Conservation (phyloP, 176 grass and related monocot species). For the Carex parvula region DNA sequence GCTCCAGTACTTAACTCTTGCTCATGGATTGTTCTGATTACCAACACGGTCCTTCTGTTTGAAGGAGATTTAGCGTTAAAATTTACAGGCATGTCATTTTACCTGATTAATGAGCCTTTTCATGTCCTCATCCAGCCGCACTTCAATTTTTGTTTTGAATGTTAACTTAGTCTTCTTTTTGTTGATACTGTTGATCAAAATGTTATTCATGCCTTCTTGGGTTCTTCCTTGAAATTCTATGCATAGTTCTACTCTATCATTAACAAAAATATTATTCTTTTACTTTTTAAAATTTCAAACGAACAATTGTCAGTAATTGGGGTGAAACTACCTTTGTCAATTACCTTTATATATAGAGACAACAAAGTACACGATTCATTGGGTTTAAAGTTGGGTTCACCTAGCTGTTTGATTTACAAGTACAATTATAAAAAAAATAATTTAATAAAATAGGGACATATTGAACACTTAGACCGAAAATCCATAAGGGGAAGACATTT, state of each 20-base stretch:
- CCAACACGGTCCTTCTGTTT: not conserved
- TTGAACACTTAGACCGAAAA: not conserved
- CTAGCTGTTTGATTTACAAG: too few species aligned
- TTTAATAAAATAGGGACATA: not conserved
- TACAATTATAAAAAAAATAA: too few species aligned
- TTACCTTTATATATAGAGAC: too few species aligned
- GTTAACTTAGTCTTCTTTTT: not conserved
- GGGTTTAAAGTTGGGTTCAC: too few species aligned
- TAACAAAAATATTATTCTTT: not conserved
- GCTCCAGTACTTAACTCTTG: not conserved
- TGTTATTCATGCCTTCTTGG: not conserved
- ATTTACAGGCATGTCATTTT: not conserved
- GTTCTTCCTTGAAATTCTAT: not conserved
- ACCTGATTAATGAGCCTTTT: not conserved
- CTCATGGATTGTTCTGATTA: not conserved
- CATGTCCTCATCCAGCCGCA: not conserved
- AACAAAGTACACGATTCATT: too few species aligned
- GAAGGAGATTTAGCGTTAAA: not conserved
- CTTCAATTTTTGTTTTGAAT: not conserved
- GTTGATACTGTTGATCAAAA: not conserved
- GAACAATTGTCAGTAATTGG: too few species aligned
- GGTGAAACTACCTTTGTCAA: too few species aligned
- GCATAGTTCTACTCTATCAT: not conserved
- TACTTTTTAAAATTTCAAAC: too few species aligned
- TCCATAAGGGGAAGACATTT: not conserved